Conservation (phyloP, 2,329 filamentous ascomycete genomes). For the Dactylellina drechsleri region DNA sequence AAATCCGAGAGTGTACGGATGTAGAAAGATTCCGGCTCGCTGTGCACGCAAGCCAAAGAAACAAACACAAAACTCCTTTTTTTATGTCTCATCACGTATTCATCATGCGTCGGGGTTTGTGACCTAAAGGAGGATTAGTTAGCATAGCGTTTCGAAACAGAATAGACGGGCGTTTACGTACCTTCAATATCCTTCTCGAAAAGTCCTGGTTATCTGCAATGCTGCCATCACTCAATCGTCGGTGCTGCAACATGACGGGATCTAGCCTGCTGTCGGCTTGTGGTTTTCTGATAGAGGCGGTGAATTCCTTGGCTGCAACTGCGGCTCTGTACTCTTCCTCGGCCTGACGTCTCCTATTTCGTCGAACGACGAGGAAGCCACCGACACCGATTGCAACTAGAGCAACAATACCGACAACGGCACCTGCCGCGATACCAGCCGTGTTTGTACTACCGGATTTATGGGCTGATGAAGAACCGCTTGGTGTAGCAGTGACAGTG, state of each 20-base stretch:
- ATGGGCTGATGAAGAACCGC: constrained; percentile 50
- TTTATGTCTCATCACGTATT: constrained; percentile 14
- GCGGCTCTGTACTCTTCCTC: constrained; percentile 87
- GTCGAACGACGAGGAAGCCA: constrained; percentile 77
- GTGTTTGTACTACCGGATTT: constrained; percentile 70
- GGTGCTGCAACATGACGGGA: constrained; percentile 79
- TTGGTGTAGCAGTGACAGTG: constrained; percentile 27
- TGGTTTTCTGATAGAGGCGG: constrained; percentile 65
- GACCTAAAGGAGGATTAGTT: constrained; percentile 32
- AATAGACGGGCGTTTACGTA: constrained; percentile 63
- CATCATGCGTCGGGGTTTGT: constrained; percentile 53
- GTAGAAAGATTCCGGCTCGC: constrained; percentile 16
- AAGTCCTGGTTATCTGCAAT: constrained; percentile 98
- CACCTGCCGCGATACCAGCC: constrained; percentile 86
- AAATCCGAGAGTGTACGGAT: constrained; percentile 19
- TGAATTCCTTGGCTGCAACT: constrained; percentile 79
- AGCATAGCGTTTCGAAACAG: background rate
- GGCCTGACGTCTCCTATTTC: constrained; percentile 77
- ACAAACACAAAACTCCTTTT: constrained; percentile 41
- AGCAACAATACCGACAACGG: constrained; percentile 82
- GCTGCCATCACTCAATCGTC: constrained; percentile 90
- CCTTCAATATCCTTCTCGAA: constrained; percentile 93
- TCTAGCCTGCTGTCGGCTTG: constrained; percentile 83
- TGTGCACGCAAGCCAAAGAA: constrained; percentile 20
- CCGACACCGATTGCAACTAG: constrained; percentile 74